Conservation (phyloP, 2,329 filamentous ascomycete genomes). For the Chalaropsis ovoidea region DNA sequence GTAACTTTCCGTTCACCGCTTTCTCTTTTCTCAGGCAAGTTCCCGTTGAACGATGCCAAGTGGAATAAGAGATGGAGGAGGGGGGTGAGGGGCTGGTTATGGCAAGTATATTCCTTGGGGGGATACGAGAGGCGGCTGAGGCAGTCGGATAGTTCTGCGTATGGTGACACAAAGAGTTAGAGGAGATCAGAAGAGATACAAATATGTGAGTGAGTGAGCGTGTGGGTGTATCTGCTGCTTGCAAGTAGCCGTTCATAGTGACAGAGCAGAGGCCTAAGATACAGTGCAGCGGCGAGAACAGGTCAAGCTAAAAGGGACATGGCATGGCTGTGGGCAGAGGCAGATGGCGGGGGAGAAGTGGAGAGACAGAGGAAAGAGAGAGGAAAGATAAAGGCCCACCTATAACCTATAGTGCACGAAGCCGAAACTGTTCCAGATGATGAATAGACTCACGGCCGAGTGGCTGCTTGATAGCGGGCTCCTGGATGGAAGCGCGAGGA, state of each 20-base stretch:
- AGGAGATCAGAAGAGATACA: neutral
- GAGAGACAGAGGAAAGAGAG: neutral
- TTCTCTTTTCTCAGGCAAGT: constrained; percentile 5
- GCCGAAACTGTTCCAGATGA: constrained; percentile 3
- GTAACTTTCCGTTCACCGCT: constrained; percentile 19
- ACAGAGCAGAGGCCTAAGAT: neutral
- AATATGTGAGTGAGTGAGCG: neutral
- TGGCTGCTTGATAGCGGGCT: neutral
- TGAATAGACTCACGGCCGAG: neutral
- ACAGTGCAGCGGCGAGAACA: no score
- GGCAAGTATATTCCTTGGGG: neutral
- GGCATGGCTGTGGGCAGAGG: neutral
- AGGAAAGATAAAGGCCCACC: neutral
- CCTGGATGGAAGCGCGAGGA: neutral
- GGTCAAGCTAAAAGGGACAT: no score
- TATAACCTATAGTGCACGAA: neutral
- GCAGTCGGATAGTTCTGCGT: neutral
- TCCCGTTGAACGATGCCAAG: constrained; percentile 6
- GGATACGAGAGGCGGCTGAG: neutral
- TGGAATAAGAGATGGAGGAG: neutral
- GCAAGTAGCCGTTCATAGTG: neutral
- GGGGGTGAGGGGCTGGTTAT: neutral
- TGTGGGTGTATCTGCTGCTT: neutral
- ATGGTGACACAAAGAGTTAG: constrained; percentile 2
- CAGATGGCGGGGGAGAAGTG: neutral